Evolutionary conservation across 108 stramenopile genomes (phyloP), one percentile per base, ranked within the genome.

Genomic region (Nitzschia palea): DNA sequence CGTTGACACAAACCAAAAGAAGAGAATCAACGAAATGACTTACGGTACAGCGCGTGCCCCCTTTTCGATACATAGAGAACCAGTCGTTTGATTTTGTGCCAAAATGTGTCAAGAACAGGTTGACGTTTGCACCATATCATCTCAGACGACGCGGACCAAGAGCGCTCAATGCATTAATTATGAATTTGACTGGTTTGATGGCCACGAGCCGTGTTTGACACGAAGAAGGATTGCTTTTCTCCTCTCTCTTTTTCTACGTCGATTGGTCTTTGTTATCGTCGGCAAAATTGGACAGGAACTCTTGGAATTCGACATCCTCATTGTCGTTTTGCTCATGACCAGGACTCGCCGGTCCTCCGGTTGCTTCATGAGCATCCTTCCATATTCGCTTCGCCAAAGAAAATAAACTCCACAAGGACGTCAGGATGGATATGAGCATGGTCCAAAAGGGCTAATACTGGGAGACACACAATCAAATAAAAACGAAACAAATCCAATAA

Each of bases 361-460:
- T 26, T 25, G 23, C 3, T 25, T 37, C 45, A 2, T 73, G 72
- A 3, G 72, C 60, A 40, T 59, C 62, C 31, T 31, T 56, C 72
- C 72, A 73, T 18, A 73, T 50, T 50, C 72, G 52, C 31, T 45
- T 65, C 34, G 58, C 20, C 36, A 73, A 28, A 1, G 30, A 34
- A 50, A 20, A 65, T 40, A 73, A 37, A 58, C 50, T 65, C 56
- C 34, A 73, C 0, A 23, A 23, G 3, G 72, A 56, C 10, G 58
- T 47, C 37, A 65, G 29, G 10, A 51, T 58, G 6, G 43, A 31
- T 32, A 73, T 37, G 12, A 73, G 40, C 72, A 73, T 73, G 33
- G 55, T 51, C 72, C 72, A 73, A 44, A 73, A 73, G 0, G n/a
- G 72, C 72, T 55, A 73, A 55, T 14, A 73, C 72, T 1, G 72